Conservation (phyloP, 2,329 filamentous ascomycete species). For the Chaetomiaceae sp. region DNA sequence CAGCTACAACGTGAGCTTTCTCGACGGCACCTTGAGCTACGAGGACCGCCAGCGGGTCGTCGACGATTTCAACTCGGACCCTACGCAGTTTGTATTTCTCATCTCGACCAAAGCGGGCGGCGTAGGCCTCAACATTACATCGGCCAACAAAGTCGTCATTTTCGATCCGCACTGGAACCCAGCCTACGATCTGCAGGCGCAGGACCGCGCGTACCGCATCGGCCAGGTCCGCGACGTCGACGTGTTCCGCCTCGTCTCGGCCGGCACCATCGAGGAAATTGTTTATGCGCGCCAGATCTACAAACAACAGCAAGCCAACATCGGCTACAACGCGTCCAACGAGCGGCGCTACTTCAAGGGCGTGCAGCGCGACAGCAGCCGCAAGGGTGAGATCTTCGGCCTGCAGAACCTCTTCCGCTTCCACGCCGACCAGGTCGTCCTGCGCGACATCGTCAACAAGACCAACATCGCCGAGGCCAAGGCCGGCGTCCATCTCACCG, state of each 20-base stretch:
- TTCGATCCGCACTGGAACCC: constrained; percentile 98
- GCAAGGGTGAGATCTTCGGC: constrained; percentile 93
- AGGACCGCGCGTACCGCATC: constrained; percentile 93
- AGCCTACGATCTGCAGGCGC: constrained; percentile 86
- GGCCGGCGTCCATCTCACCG: constrained; percentile 73
- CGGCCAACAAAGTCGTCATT: constrained; percentile 95
- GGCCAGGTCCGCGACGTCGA: constrained; percentile 90
- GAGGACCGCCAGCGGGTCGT: constrained; percentile 77
- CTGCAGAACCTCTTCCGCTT: constrained; percentile 81
- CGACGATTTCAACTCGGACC: constrained; percentile 85
- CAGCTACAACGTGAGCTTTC: constrained; percentile 82
- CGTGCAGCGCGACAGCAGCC: constrained; percentile 73
- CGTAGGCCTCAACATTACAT: constrained; percentile 92
- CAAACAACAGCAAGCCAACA: constrained; percentile 98
- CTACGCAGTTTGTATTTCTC: constrained; percentile 85
- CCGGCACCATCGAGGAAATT: constrained; percentile 93
- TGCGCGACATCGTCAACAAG: constrained; percentile 96
- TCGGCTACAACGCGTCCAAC: constrained; percentile 86
- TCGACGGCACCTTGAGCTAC: constrained; percentile 79
- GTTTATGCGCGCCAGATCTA: constrained; percentile 97
- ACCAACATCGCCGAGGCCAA: constrained; percentile 93
- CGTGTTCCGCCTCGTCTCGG: constrained; percentile 84
- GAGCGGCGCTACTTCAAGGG: constrained; percentile 95
- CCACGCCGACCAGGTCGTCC: constrained; percentile 68
- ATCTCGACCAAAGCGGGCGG: constrained; percentile 93